Evolutionary conservation across 2,329 filamentous ascomycete genomes (phyloP).

Genomic region (Talaromyces albobiverticillius): DNA sequence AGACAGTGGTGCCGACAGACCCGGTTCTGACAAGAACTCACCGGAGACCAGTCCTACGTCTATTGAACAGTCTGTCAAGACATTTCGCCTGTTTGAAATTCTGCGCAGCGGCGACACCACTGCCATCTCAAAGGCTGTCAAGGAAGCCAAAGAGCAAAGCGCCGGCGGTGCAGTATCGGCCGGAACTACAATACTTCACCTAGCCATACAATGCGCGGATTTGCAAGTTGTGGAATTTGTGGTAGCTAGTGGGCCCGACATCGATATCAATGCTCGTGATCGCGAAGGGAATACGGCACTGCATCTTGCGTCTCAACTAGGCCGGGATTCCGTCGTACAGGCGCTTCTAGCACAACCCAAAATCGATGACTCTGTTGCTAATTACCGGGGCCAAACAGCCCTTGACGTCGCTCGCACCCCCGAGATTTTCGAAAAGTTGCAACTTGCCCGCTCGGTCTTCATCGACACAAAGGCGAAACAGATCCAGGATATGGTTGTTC

Average conservation of each 20-base stretch:
- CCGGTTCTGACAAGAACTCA: constrained; percentile 3
- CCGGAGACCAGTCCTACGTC: constrained; percentile 35
- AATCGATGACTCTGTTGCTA: constrained; percentile 85
- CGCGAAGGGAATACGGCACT: constrained; percentile 92
- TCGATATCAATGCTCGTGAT: constrained; percentile 88
- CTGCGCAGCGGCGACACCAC: constrained; percentile 86
- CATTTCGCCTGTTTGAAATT: constrained; percentile 92
- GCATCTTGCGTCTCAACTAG: constrained; percentile 80
- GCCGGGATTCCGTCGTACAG: constrained; percentile 74
- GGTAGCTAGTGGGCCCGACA: constrained; percentile 67
- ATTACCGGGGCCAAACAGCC: constrained; percentile 78
- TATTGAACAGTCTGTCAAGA: constrained; percentile 89
- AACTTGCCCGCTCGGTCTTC: constrained; percentile 84
- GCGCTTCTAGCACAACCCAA: constrained; percentile 76
- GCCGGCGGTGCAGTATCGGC: constrained; percentile 37
- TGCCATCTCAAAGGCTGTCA: constrained; percentile 80
- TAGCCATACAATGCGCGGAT: constrained; percentile 95
- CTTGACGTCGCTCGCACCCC: constrained; percentile 87
- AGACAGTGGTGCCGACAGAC: constrained; percentile 27
- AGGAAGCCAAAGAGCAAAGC: constrained; percentile 54
- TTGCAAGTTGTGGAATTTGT: constrained; percentile 90
- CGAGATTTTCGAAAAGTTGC: constrained; percentile 92
- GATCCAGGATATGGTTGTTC: constrained; percentile 73
- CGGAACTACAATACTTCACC: constrained; percentile 79
- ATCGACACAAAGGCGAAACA: constrained; percentile 81